Conservation (phyloP, 2,329 filamentous ascomycete species). For the Nothopassalora personata region DNA sequence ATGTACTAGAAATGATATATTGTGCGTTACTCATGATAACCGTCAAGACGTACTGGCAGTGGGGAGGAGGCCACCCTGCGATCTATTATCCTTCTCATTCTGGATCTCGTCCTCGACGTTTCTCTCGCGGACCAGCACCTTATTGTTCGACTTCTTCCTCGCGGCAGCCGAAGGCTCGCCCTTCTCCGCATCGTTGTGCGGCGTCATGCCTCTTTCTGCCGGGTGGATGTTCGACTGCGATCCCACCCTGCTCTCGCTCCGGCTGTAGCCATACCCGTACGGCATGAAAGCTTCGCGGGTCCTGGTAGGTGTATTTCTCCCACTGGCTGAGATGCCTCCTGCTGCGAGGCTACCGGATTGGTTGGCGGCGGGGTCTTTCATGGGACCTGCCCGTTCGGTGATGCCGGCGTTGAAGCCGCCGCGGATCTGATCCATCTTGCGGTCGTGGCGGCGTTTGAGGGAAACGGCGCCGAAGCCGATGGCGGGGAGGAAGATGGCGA, state of each 20-base stretch:
- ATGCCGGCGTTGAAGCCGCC: conserved; percentile 35
- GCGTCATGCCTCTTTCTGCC: conserved; percentile 21
- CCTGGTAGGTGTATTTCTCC: conserved; percentile 25
- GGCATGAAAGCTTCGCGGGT: conserved; percentile 33
- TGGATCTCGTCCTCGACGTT: conserved; percentile 7
- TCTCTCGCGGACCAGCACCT: conserved; percentile 21
- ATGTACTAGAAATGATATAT: background rate
- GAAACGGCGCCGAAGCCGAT: conserved; percentile 65
- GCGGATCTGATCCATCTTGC: conserved; percentile 53
- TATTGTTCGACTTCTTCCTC: conserved; percentile 13
- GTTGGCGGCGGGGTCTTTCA: conserved; percentile 12
- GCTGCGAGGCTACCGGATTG: conserved; percentile 5
- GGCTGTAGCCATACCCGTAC: conserved; percentile 30
- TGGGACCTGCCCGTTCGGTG: conserved; percentile 27
- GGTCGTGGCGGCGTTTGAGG: conserved; percentile 68
- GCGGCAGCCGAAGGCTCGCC: conserved; percentile 3
- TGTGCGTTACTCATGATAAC: background rate
- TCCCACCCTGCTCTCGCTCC: conserved; percentile 22
- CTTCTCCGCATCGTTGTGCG: conserved; percentile 21
- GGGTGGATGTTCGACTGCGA: conserved; percentile 11
- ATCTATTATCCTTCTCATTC: conserved; percentile 1
- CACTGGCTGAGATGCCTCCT: conserved; percentile 9
- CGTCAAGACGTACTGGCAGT: background rate
- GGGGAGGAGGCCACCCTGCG: background rate
- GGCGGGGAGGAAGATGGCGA: conserved; percentile 62